Evolutionary conservation across 2,329 filamentous ascomycete species (phyloP).

Genomic region (Clonostachys solani): DNA sequence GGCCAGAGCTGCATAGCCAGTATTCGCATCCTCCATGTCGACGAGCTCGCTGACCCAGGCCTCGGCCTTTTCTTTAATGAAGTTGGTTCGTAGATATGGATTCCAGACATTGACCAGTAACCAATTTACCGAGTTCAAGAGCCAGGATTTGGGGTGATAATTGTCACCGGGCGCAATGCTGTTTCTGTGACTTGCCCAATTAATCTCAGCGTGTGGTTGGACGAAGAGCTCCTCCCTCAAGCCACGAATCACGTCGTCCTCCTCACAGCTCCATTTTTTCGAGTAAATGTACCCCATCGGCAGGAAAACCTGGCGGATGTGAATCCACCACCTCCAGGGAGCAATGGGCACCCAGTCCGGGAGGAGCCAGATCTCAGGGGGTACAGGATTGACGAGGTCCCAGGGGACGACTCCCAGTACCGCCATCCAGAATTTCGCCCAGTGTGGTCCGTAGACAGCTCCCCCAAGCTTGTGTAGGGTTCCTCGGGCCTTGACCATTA

Average conservation of each 20-base stretch:
- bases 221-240: slow-evolving; percentile 80
- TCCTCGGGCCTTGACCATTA: slow-evolving; percentile 80
- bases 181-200: slow-evolving; percentile 77
- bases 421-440: slow-evolving; percentile 95
- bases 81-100: slow-evolving; percentile 66
- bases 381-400: slow-evolving; percentile 92
- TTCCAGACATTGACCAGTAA: slow-evolving; percentile 75
- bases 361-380: slow-evolving; percentile 88
- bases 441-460: slow-evolving; percentile 80
- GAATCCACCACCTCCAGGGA: slow-evolving; percentile 96
- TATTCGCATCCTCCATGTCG: slow-evolving; percentile 89
- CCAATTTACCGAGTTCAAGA: slow-evolving; percentile 78
- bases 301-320: slow-evolving; percentile 94
- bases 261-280: slow-evolving; percentile 71
- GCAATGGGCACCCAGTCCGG: slow-evolving; percentile 88
- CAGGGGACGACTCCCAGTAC: slow-evolving; percentile 79
- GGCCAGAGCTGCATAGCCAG: slow-evolving; percentile 78
- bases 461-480: slow-evolving; percentile 84
- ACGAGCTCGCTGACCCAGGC: slow-evolving; percentile 79
- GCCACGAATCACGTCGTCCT: slow-evolving; percentile 68
- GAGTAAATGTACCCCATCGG: slow-evolving; percentile 91
- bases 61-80: slow-evolving; percentile 68
- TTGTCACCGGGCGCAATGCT: slow-evolving; percentile 77
- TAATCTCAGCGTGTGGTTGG: slow-evolving; percentile 71
- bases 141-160: slow-evolving; percentile 86